Evolutionary conservation across 2,329 filamentous ascomycete species (phyloP), one percentile per base, ranked within the genome.

Genomic region (Alternaria sp.): DNA sequence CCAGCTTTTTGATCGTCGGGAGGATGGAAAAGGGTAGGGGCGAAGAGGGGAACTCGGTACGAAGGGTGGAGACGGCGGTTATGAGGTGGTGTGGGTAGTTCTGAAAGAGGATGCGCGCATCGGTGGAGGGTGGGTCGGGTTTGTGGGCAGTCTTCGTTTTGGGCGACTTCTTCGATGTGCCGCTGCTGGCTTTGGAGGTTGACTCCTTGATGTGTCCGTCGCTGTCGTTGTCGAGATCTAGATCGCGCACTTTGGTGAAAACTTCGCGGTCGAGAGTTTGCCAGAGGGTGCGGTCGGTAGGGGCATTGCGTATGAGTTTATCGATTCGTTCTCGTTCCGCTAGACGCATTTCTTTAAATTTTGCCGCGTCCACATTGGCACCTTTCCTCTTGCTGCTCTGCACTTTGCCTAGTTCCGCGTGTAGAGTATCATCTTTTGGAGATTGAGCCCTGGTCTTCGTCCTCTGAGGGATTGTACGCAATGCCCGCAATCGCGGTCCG

Each of bases 221-320:
- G 17, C 37, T 46, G 39, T 13, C 28, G 34, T 56, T 46, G 52
- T 79, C 72, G 11, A 90, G 79, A 10, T 86, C 84, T 21, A 92
- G 77, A 58, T 79, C 83, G 3, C 77, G 71, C 0, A 89, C 83
- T 61, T 88, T 76, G 1, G 82, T 80, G 66, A 93, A 90, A 11
- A 93, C 87, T 50, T 92, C 84, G 4, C 79, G 73, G 60, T 91
- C 86, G 72, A 93, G 80, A 3, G 89, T 75, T 6, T 85, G 74
- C 89, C 90, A 93, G 9, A 92, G 79, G 50, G 86, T 85, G 21
- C 82, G 77, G 66, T 93, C 90, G 0, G 85, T 85, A 57, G 79
- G 66, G 17, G 87, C 87, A 2, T 68, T 72, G 10, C 79, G 75
- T 78, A 93, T 84, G 37, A 85, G 68, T 5, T 66, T 62, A 61